phyloP scores from a whole-genome alignment of 768 basidiomycete species.

The Leccinum incarnatum region DNA sequence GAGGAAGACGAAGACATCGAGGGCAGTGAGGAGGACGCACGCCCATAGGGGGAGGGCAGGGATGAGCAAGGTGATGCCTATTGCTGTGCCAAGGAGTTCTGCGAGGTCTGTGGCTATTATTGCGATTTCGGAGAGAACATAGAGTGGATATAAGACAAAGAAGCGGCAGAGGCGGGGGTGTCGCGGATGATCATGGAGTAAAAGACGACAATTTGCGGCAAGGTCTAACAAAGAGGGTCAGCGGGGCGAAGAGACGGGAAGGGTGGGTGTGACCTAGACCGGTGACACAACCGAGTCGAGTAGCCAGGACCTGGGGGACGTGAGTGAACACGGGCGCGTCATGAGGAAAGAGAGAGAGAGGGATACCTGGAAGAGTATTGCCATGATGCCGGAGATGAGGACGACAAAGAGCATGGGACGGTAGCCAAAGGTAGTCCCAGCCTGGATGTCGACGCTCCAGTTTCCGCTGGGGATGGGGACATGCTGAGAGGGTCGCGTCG shows the following conservation, averaged over 20 bases:
- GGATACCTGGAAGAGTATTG: slow-evolving; percentile 40
- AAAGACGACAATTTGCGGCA: slow-evolving; percentile 46
- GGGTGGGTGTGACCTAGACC: slow-evolving; percentile 18
- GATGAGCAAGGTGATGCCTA: slow-evolving; percentile 53
- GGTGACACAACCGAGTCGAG: slow-evolving; percentile 40
- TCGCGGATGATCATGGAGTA: slow-evolving; percentile 42
- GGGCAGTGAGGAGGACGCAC: slow-evolving; percentile 46
- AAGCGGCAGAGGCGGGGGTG: slow-evolving; percentile 38
- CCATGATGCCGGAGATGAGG: slow-evolving; percentile 43
- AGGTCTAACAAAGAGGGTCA: slow-evolving; percentile 33
- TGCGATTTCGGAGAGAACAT: slow-evolving; percentile 45
- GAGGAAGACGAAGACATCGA: slow-evolving; percentile 49
- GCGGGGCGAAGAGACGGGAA: neutral
- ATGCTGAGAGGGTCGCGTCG: neutral
- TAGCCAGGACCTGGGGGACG: slow-evolving; percentile 33
- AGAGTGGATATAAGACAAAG: slow-evolving; percentile 45
- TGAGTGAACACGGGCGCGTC: neutral
- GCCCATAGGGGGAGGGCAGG: slow-evolving; percentile 48
- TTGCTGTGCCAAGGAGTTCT: slow-evolving; percentile 60
- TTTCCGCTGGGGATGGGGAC: slow-evolving; percentile 29
- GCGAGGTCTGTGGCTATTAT: slow-evolving; percentile 59
- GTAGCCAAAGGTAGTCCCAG: slow-evolving; percentile 44
- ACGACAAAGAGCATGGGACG: slow-evolving; percentile 44
- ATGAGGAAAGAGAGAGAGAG: neutral
- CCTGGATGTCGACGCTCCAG: slow-evolving; percentile 45